Base-by-base conservation (phyloP, 2,329 filamentous ascomycete species). In the Rhynchosporium agropyri region DNA sequence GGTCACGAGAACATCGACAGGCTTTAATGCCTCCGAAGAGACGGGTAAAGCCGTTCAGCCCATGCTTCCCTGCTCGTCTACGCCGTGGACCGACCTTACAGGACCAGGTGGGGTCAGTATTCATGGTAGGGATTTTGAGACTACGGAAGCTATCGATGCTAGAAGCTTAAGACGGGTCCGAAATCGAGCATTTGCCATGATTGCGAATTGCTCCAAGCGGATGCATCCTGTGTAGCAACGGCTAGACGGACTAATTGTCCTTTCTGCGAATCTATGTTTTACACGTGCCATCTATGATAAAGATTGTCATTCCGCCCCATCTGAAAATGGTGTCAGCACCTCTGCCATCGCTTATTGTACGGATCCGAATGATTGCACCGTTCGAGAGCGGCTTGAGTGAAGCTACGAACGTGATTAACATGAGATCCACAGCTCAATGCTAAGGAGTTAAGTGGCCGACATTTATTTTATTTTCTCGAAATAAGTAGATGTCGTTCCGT, bases 1-100 rank as follows among this genome's bases (percentile, higher is more conserved):
- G 59, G 66, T 72, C 70, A 70, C 70, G 71, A 71, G 67, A 70
- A 68, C 58, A 55, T 59, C 36, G 58, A 60, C 58, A 55, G 63
- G 40, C 58, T 28, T 63, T 40, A 33, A 61, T 63, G 55, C 62
- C 58, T 62, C 56, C 66, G 64, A 67, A 68, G 51, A 40, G 58
- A 68, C 69, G 70, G 70, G 69, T 69, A 63, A 60, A 67, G 66
- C 69, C 70, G 67, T 65, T 53, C 29, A 42, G 28, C 15, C 53
- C 64, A 48, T 58, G 7, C n/a, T n/a, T 46, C 28, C 46, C 49
- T 46, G 33, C n/a, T 46, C 53, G n/a, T 28, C 29, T 7, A 46
- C 57, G 28, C 64, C 50, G 54, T 62, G 63, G 43, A 62, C 36
- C 20, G 33, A 54, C 36, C 36, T 60, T 56, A 54, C 29, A 51